These are phyloP conservation scores for Colletotrichum sansevieriae DNA, from an alignment of 2,329 filamentous ascomycete genomes.

Conservation along the genomic window DNA sequence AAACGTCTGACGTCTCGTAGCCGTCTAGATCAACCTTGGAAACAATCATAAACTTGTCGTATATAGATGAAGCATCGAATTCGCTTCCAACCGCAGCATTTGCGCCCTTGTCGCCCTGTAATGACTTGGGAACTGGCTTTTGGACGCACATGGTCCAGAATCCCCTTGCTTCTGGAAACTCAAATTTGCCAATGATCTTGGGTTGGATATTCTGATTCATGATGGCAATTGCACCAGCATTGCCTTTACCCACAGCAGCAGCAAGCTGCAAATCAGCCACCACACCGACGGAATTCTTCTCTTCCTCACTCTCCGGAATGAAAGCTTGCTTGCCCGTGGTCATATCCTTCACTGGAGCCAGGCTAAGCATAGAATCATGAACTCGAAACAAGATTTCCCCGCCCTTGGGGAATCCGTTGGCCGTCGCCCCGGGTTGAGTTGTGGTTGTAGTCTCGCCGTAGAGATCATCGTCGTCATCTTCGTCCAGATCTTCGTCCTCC, in stretches of 20 bases:
- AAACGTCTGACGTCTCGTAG: conserved; percentile 83
- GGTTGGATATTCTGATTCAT: conserved; percentile 85
- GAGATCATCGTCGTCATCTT: conserved; percentile 71
- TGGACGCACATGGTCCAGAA: conserved; percentile 85
- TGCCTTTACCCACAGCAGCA: conserved; percentile 73
- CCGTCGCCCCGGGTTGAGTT: conserved; percentile 50
- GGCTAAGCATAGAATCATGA: conserved; percentile 81
- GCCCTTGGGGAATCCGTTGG: conserved; percentile 59
- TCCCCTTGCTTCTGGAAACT: conserved; percentile 78
- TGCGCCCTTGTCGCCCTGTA: conserved; percentile 64
- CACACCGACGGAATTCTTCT: conserved; percentile 59
- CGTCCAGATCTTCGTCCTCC: conserved; percentile 70
- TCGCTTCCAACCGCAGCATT: conserved; percentile 65
- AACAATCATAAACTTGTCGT: conserved; percentile 86
- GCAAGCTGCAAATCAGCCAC: conserved; percentile 71
- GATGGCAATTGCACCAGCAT: conserved; percentile 77
- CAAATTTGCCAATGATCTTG: conserved; percentile 75
- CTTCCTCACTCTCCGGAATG: conserved; percentile 59
- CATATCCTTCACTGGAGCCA: conserved; percentile 84
- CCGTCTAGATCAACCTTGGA: conserved; percentile 78
- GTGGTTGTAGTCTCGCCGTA: conserved; percentile 62
- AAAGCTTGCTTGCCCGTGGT: conserved; percentile 72
- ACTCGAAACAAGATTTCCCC: conserved; percentile 80
- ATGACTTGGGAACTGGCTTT: conserved; percentile 73
- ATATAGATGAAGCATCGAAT: conserved; percentile 70